phyloP scores from a whole-genome alignment of 129 eudicot species.

The Heracleum sosnowskyi region DNA sequence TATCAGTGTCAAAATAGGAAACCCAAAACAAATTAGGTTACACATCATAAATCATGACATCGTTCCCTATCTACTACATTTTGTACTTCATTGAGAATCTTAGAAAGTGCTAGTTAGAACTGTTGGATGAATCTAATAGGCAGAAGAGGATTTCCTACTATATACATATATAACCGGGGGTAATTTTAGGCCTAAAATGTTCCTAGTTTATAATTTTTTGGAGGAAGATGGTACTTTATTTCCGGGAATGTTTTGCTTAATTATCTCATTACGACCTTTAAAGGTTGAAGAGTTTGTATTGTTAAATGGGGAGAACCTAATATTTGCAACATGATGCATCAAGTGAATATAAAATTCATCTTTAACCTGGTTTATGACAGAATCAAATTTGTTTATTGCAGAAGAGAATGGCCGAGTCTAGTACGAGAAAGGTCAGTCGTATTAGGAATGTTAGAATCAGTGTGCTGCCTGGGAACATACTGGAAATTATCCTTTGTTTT shows the following conservation, averaged over 20 bases:
- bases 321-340: neutral
- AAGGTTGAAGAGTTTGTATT: too few species aligned
- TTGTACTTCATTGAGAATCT: too few species aligned
- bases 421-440: neutral
- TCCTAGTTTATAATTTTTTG: too few species aligned
- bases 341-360: neutral
- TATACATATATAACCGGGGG: too few species aligned
- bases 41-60: neutral
- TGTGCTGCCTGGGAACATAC: neutral
- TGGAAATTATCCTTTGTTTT: neutral
- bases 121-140: neutral
- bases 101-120: too few species aligned
- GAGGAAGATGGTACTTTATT: neutral
- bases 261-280: too few species aligned
- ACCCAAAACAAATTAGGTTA: too few species aligned
- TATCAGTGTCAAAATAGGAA: too few species aligned
- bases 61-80: neutral
- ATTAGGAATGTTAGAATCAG: neutral
- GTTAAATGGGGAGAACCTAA: neutral
- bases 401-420: neutral
- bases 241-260: neutral
- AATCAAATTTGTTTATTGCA: too few species aligned
- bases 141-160: neutral
- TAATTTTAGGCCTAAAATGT: neutral
- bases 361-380: too few species aligned